Base-by-base conservation (phyloP, 179 eudicot species). In the Silene noctiflora region DNA sequence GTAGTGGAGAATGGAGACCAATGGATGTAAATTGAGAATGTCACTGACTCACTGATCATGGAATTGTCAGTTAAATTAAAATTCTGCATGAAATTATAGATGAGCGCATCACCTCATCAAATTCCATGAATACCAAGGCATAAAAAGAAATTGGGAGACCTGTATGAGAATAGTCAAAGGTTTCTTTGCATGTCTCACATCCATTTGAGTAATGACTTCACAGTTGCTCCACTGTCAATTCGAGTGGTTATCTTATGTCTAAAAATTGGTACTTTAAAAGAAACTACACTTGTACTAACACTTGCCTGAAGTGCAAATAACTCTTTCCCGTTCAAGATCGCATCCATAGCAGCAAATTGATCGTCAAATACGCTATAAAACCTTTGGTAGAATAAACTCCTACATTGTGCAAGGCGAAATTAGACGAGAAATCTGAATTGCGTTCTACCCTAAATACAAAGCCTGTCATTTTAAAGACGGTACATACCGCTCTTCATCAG, bases 331-430 rank as follows among this genome's bases (percentile, higher is more conserved):
- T 83, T 88, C 86, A 93, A 85, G 80, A 95, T 85, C 62, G 85
- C 79, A 80, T 91, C 93, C 91, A 88, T 88, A 58, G 84, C 90
- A 78, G 87, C 80, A 81, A 77, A 91, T 12, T 85, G 93, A 84
- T 93, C 89, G 77, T 89, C 92, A 81, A 95, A 93, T 46, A 88
- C 87, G 69, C 92, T 83, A 83, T 95, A 93, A 79, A 93, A 83
- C 17, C 73, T 77, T 80, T 87, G 87, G 78, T 89, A 95, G 81
- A 95, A 95, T 76, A 79, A 78, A 70, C 81, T 84, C 87, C 97
- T 92, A 81, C 24, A 72, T 70, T 42, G 53, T 16, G 48, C 53
- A 79, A 44, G 39, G 73, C 33, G 9, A 67, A 74, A 59, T 79
- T 16, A 76, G 78, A 72, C 29, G 33, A 80, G 75, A 71, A 58